A percentile compares a stretch with the other conserved stretches of the same genome.
Evolutionary conservation across 2,329 filamentous ascomycete genomes (phyloP).

Genomic region (Fusarium haematococcum): DNA sequence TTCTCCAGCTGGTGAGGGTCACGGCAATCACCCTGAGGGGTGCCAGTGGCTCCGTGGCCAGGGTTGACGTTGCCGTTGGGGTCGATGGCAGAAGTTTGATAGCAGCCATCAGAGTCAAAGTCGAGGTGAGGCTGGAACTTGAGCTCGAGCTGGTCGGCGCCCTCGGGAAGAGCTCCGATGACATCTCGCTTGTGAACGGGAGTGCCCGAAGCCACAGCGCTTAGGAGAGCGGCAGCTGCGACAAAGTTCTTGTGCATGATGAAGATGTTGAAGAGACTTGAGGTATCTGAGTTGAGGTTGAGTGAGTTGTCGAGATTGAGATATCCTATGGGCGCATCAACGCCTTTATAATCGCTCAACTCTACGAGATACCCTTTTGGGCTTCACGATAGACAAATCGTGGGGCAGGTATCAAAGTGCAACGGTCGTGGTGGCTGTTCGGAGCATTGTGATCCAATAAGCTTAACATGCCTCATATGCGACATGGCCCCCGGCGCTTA

Average conservation of each 20-base stretch:
- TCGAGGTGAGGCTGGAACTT: conserved; percentile 53
- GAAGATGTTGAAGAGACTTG: background rate
- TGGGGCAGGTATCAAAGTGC: background rate
- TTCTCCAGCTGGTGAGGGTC: conserved; percentile 46
- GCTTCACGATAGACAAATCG: background rate
- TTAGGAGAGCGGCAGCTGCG: conserved; percentile 25
- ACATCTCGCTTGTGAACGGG: conserved; percentile 41
- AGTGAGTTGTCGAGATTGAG: background rate
- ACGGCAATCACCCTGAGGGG: conserved; percentile 46
- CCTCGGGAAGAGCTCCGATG: conserved; percentile 46
- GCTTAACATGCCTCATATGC: background rate
- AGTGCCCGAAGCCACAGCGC: conserved; percentile 28
- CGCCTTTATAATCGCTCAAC: background rate
- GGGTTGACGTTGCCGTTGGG: conserved; percentile 48
- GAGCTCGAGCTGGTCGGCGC: conserved; percentile 49
- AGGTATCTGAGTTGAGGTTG: background rate
- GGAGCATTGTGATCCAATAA: background rate
- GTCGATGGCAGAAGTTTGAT: conserved; percentile 61
- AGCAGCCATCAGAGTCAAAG: conserved; percentile 56
- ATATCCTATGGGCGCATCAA: background rate
- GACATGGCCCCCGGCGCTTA: background rate
- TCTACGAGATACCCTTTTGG: background rate
- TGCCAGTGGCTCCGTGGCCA: conserved; percentile 43
- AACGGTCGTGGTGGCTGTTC: background rate
- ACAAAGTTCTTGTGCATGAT: conserved; percentile 33